phyloP scores from a whole-genome alignment of 257 asterid species.

The Solanum piurae region DNA sequence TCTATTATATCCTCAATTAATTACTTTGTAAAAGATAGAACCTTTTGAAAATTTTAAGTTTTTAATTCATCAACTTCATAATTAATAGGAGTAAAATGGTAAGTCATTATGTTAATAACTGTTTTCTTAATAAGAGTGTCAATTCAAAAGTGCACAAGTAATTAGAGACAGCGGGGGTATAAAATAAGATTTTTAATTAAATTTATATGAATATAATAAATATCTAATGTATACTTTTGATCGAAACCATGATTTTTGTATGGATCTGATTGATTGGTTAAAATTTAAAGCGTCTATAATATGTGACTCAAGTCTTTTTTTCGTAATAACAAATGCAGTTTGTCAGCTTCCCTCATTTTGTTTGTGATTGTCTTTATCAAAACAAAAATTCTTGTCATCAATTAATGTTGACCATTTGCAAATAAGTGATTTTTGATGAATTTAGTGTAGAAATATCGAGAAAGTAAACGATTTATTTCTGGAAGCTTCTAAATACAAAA shows the following conservation, averaged over 20 bases:
- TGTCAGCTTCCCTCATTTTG: not conserved
- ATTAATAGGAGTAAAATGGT: too few relatives aligned
- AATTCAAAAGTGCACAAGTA: too few relatives aligned
- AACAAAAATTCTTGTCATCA: not conserved
- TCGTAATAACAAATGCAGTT: not conserved
- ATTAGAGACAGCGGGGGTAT: too few relatives aligned
- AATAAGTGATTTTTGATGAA: not conserved
- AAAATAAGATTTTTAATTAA: too few relatives aligned
- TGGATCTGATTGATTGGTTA: not conserved
- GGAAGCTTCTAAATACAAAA: not conserved
- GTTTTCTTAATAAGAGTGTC: too few relatives aligned
- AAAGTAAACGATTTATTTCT: not conserved
- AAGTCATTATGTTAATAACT: too few relatives aligned
- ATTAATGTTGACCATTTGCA: not conserved
- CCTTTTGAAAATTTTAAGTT: too few relatives aligned
- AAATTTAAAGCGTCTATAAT: not conserved
- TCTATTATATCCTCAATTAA: too few relatives aligned
- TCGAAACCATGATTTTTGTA: not conserved
- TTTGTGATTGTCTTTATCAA: not conserved
- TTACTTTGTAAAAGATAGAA: too few relatives aligned
- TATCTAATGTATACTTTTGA: not conserved
- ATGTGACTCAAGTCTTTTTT: not conserved
- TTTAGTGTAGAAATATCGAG: not conserved
- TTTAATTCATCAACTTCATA: too few relatives aligned
- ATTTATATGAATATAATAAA: too few relatives aligned